Evolutionary conservation across 2,329 filamentous ascomycete species (phyloP), one percentile per base, ranked within the genome.

Genomic region (Bertia moriformis): DNA sequence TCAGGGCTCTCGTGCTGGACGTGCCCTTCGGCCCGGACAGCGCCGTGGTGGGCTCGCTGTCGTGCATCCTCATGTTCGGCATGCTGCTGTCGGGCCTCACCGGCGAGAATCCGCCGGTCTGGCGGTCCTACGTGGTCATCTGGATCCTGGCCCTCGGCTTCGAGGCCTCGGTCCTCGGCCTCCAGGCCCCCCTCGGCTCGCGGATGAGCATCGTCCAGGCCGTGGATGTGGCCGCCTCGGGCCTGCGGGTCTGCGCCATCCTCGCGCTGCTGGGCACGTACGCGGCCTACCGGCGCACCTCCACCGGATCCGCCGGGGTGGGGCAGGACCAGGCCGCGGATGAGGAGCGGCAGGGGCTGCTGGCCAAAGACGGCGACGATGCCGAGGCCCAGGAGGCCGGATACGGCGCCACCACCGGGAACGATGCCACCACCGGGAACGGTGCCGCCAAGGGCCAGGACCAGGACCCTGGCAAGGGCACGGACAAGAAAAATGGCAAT

Each of bases 121-220:
- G 74, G 65, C 74, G 78, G 46, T 74, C 78, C 0, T 76, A 74
- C 44, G 69, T 71, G 44, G 77, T 74, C 14, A 71, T 72, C 12
- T 81, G 78, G 65, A 46, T 70, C 19, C 53, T 82, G 14, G 71
- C 70, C 13, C 55, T 79, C 4, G 47, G 63, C 13, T 68, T 72
- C 24, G 80, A 85, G 48, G 56, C 75, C 20, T 51, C 65, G 18
- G 46, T 58, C 13, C 45, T 71, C 14, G 50, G 56, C 29, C 52
- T 52, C 15, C 39, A 58, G 35, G 48, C 47, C 36, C 32, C 45
- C 39, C 36, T 48, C 43, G 19, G 48, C 19, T n/a, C n/a, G n/a
- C 40, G 38, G 22, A 10, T 27, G 7, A 38, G 2, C 35, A 29
- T 18, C 40, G 39, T 47, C 39, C 43, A 42, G 30, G 33, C 20